phyloP scores from a whole-genome alignment of 768 basidiomycete species.

The Thelephora aurantiotincta region DNA sequence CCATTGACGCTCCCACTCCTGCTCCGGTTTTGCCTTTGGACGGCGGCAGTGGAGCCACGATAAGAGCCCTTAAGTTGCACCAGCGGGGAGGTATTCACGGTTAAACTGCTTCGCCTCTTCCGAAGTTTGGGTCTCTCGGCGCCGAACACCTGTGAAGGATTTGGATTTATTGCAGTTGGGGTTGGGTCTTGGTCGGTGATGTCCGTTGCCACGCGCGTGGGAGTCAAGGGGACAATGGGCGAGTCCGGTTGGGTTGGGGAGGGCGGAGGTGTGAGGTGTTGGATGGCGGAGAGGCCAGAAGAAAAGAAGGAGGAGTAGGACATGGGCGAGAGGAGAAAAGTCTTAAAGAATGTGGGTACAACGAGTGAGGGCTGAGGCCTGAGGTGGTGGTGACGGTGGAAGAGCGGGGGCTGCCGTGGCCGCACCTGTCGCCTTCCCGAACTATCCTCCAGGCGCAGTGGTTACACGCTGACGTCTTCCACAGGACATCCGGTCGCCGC shows the following conservation, averaged over 20 bases:
- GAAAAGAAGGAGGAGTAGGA: conserved; percentile 57
- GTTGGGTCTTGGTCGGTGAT: conserved; percentile 19
- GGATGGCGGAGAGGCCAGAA: conserved; percentile 50
- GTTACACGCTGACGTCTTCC: too few species aligned
- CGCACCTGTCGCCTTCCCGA: too few species aligned
- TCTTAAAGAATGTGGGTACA: too few species aligned
- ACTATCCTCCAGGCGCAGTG: too few species aligned
- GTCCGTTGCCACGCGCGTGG: conserved; percentile 20
- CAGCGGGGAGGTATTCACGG: conserved; percentile 37
- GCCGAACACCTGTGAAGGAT: conserved; percentile 5
- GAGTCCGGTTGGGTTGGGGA: conserved; percentile 13
- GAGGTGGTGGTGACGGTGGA: too few species aligned
- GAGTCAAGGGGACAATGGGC: conserved; percentile 9
- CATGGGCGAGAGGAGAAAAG: background rate
- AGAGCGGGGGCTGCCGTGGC: too few species aligned
- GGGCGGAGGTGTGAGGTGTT: conserved; percentile 13
- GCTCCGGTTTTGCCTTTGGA: conserved; percentile 33
- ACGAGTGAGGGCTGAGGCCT: too few species aligned
- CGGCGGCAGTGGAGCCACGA: conserved; percentile 33
- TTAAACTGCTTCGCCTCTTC: conserved; percentile 50
- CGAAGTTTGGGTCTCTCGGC: conserved; percentile 30
- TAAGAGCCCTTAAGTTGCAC: conserved; percentile 35
- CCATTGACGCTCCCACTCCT: conserved; percentile 32
- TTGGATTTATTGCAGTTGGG: conserved; percentile 18
- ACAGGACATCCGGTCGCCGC: too few species aligned